Conservation (phyloP, 352 stramenopile species). For the Globisporangium heterothallicum region DNA sequence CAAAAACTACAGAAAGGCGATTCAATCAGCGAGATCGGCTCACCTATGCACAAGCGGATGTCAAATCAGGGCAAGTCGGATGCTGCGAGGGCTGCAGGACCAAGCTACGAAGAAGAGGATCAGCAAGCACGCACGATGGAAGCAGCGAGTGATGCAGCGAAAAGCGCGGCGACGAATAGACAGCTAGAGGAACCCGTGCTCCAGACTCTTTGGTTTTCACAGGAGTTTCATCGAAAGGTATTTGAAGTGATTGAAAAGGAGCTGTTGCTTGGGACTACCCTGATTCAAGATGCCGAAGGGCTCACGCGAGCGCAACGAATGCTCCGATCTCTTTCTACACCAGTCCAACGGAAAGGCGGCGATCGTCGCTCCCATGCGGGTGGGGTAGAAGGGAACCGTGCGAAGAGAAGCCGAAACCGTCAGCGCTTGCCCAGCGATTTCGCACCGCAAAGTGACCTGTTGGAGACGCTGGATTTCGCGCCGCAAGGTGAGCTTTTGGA, state of each 20-base stretch:
- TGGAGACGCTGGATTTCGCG: constrained; percentile 65
- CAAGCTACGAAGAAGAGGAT: constrained; percentile 55
- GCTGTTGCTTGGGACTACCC: constrained; percentile 53
- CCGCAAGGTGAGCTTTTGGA: constrained; percentile 47
- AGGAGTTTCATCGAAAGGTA: constrained; percentile 82
- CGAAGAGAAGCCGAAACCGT: not conserved
- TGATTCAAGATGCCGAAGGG: constrained; percentile 70
- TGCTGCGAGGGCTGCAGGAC: constrained; percentile 16
- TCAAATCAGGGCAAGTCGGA: constrained; percentile 11
- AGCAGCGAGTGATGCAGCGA: constrained; percentile 74
- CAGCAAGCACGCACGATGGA: constrained; percentile 48
- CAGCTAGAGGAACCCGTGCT: constrained; percentile 68
- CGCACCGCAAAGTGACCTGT: constrained; percentile 27
- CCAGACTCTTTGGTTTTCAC: constrained; percentile 85
- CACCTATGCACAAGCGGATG: constrained; percentile 14
- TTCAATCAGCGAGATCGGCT: constrained; percentile 12
- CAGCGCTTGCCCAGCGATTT: constrained; percentile 23
- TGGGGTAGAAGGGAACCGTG: constrained; percentile 21
- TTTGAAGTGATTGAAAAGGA: constrained; percentile 85
- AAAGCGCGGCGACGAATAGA: constrained; percentile 64
- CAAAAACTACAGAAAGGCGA: constrained; percentile 44
- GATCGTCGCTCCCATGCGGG: constrained; percentile 41
- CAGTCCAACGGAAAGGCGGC: constrained; percentile 42
- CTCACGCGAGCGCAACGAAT: constrained; percentile 76
- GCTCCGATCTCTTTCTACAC: constrained; percentile 77